Conservation (phyloP, 192 early-diverging fungal genomes). For the Backusella parvicylindrica region DNA sequence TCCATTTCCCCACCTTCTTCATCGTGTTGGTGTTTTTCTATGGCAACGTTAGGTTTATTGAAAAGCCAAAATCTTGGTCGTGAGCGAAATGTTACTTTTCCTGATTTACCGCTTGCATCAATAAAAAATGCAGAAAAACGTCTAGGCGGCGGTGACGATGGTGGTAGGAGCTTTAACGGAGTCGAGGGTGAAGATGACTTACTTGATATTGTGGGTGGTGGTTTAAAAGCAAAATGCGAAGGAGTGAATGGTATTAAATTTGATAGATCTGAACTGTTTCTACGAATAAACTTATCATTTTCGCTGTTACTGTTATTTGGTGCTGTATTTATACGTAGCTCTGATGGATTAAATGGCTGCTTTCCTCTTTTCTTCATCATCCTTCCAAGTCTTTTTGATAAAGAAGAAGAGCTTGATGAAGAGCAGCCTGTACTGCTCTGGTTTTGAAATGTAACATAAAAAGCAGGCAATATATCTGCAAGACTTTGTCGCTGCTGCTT, state of each 20-base stretch:
- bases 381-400: not conserved
- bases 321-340: not conserved
- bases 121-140: conserved; percentile 1
- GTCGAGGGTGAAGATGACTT: not conserved
- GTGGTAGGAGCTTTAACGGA: not conserved
- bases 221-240: not conserved
- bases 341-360: not conserved
- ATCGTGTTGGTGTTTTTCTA: not conserved
- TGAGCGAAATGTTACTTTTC: not conserved
- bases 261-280: not conserved
- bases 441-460: not conserved
- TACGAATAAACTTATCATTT: not conserved
- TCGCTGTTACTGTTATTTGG: not conserved
- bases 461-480: not conserved
- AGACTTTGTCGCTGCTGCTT: not conserved
- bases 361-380: conserved; percentile 3
- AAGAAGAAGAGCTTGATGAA: not conserved
- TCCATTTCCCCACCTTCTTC: not conserved
- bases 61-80: not conserved
- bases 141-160: not conserved
- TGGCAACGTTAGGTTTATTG: not conserved
- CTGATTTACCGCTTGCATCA: conserved; percentile 1
- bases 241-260: not conserved
- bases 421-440: not conserved
- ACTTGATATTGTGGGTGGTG: conserved; percentile 6